phyloP scores from a whole-genome alignment of 192 early-diverging fungal genomes.

The Chytriomyces hyalinus region DNA sequence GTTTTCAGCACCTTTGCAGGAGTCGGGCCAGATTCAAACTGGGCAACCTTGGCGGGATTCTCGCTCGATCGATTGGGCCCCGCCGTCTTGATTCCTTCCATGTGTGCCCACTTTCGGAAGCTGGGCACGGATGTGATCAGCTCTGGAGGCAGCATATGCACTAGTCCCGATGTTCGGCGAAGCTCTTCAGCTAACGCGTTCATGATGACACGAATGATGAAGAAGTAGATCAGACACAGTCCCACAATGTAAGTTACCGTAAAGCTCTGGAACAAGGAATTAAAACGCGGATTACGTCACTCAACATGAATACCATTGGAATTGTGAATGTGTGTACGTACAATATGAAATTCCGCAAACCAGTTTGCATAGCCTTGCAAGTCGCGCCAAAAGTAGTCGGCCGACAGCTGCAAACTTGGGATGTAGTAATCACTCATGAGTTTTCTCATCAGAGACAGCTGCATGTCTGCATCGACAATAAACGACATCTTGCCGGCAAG shows the following conservation, averaged over 20 bases:
- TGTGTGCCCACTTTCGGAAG: slow-evolving; percentile 35
- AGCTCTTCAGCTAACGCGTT: slow-evolving; percentile 37
- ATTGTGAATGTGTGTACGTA: slow-evolving; percentile 7
- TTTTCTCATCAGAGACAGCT: slow-evolving; percentile 13
- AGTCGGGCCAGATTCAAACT: not conserved
- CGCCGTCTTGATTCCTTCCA: slow-evolving; percentile 16
- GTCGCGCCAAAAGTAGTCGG: slow-evolving; percentile 7
- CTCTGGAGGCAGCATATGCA: slow-evolving; percentile 52
- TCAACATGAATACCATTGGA: not conserved
- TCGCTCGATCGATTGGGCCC: not conserved
- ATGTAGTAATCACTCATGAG: slow-evolving; percentile 34
- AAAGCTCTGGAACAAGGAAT: not conserved
- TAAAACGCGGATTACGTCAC: not conserved
- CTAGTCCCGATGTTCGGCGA: slow-evolving; percentile 39
- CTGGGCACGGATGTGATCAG: slow-evolving; percentile 43
- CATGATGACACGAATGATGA: slow-evolving; percentile 40
- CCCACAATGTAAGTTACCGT: slow-evolving; percentile 37
- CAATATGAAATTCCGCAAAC: slow-evolving; percentile 45
- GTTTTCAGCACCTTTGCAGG: not conserved
- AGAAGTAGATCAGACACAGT: slow-evolving; percentile 31
- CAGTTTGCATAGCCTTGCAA: slow-evolving; percentile 13
- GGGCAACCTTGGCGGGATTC: not conserved
- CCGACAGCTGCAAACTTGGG: slow-evolving; percentile 5
- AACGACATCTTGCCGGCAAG: no score
- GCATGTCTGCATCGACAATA: not conserved